A percentile compares a stretch with the other conserved stretches of the same genome.
Evolutionary conservation across 306 rosid species (phyloP).

Genomic region (Trifolium repens): DNA sequence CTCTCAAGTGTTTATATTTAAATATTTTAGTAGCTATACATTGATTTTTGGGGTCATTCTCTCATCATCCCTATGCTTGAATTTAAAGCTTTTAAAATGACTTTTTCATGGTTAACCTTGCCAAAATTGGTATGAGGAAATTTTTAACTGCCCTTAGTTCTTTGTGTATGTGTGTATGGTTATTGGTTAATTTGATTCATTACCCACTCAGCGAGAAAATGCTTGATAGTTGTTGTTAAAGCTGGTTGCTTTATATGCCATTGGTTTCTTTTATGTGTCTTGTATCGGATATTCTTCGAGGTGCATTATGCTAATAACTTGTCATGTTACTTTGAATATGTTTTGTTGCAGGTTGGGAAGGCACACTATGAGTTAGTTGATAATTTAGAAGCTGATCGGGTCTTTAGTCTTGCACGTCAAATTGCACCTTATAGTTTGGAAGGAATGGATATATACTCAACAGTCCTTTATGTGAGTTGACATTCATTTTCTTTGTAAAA

Average conservation of each 20-base stretch:
- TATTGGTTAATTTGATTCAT: background rate
- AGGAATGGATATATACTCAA: conserved; percentile 96
- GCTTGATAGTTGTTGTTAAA: background rate
- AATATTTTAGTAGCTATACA: background rate
- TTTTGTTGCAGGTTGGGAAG: conserved; percentile 83
- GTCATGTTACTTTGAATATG: conserved; percentile 33
- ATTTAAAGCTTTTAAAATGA: background rate
- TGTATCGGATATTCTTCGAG: background rate
- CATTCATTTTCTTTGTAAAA: conserved; percentile 30
- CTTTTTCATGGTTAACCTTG: background rate
- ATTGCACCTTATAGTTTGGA: conserved; percentile 90
- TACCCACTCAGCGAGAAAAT: background rate
- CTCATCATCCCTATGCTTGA: conserved; percentile 15
- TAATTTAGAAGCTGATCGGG: conserved; percentile 86
- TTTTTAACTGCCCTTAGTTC: background rate
- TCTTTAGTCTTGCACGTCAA: conserved; percentile 76
- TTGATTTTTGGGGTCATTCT: background rate
- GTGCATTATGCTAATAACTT: conserved; percentile 16
- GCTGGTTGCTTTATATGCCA: conserved; percentile 15
- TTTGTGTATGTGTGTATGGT: background rate
- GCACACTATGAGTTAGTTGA: conserved; percentile 87
- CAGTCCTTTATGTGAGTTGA: conserved; percentile 93
- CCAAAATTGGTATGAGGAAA: conserved; percentile 1
- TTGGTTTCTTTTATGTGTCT: conserved; percentile 8
- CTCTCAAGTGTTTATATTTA: background rate